A percentile compares a stretch with the other conserved stretches of the same genome.
phyloP scores from a whole-genome alignment of 1,284 basidiomycete genomes.

The Porodaedalea pini region DNA sequence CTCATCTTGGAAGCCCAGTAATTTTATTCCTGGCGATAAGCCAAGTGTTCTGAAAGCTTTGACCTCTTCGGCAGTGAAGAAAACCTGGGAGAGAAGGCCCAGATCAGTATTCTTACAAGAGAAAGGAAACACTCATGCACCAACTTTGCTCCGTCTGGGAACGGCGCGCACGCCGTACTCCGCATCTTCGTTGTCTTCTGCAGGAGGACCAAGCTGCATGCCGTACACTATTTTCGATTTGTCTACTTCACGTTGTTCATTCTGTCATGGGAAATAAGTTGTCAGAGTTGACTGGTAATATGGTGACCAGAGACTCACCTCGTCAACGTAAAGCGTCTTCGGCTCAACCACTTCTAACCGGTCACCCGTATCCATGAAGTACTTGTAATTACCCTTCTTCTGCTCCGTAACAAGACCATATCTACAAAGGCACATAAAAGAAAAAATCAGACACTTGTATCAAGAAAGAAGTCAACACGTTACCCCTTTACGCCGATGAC shows the following conservation, averaged over 20 bases:
- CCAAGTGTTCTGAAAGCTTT: constrained; percentile 76
- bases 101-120: constrained; percentile 21
- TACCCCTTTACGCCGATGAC: constrained; percentile 91
- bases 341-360: constrained; percentile 69
- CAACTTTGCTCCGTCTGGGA: constrained; percentile 48
- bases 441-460: background rate
- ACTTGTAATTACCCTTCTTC: constrained; percentile 74
- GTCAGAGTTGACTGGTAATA: constrained; percentile 1
- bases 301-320: constrained; percentile 44
- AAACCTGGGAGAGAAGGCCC: constrained; percentile 49
- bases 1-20: constrained; percentile 90
- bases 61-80: constrained; percentile 85
- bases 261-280: constrained; percentile 36
- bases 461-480: background rate
- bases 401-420: constrained; percentile 86
- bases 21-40: constrained; percentile 75
- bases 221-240: constrained; percentile 60
- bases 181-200: constrained; percentile 45
- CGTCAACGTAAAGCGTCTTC: constrained; percentile 74
- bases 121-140: constrained; percentile 20
- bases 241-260: constrained; percentile 55
- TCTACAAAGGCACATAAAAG: constrained; percentile 39
- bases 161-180: constrained; percentile 40
- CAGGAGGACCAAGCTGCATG: constrained; percentile 50
- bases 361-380: constrained; percentile 77